Evolutionary conservation across 495 filamentous ascomycete species (phyloP), one percentile per base, ranked within the genome.

Genomic region (Chaetomium cochliodes): DNA sequence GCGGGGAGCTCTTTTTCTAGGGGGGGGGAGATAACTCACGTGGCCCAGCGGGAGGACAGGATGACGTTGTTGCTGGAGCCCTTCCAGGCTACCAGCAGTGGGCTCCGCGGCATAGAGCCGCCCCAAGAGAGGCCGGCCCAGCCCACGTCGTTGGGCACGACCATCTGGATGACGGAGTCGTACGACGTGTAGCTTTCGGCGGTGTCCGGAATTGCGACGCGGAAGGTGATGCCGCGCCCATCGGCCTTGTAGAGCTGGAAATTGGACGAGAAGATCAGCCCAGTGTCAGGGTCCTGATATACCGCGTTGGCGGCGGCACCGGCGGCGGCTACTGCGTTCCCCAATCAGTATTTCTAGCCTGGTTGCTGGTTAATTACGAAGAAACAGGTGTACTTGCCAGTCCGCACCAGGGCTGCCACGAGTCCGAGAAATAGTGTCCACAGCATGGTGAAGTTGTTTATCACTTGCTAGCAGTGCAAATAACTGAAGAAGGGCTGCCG

Each of bases 191-290:
- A 65, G 12, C 57, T 41, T 6, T 74, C 23, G 0, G 69, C 76
- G 4, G 64, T 62, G 12, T 61, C 68, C 0, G 80, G 77, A 26
- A 79, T 70, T 0, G 79, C 80, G 16, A 81, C 57, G 37, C 79
- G 78, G 70, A 75, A 75, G 15, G 71, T 74, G 66, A 80, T 73
- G 62, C 58, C 63, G 33, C 63, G 67, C 15, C 66, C 64, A 44
- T 73, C 72, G 0, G 76, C 65, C 59, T 75, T 75, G 70, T 81
- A 82, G 56, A 71, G 64, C 20, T 66, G 73, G 23, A 67, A 72
- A 60, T 72, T 74, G 64, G 80, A 70, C 18, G 78, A 75, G 70
- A 82, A 84, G 3, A 76, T 75, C 57, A 84, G 79, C 46, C 82
- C 82, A 0, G 81, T 84, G 59, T 82, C 80, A 15, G 76, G 61